Percentiles rank a stretch among this genome's conserved stretches.
phyloP scores from a whole-genome alignment of 208 protist genomes.

The Acanthamoeba healyi region DNA sequence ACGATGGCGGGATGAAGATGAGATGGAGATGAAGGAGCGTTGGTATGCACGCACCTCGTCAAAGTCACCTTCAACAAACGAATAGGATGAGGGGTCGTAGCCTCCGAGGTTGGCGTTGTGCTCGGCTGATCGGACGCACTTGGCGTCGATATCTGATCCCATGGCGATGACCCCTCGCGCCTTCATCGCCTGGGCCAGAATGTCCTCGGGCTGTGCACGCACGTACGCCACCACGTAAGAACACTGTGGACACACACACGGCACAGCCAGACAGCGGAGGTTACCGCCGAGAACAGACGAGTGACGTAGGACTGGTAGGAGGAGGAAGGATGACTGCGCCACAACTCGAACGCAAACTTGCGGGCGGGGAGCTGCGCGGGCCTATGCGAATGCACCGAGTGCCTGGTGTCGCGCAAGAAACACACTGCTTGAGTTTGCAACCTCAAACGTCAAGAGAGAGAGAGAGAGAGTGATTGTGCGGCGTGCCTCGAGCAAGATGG shows the following conservation, averaged over 20 bases:
- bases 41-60: not conserved
- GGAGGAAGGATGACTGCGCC: not conserved
- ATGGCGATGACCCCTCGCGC: not conserved
- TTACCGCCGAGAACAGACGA: conserved; percentile 9
- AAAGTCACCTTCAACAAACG: conserved; percentile 11
- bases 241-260: too few relatives aligned
- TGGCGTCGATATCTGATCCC: conserved; percentile 50
- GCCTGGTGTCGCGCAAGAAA: not conserved
- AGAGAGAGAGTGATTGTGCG: too few relatives aligned
- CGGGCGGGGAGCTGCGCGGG: not conserved
- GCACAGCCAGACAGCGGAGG: too few relatives aligned
- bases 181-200: not conserved
- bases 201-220: not conserved
- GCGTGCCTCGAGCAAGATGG: conserved; percentile 18
- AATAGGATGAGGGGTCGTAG: not conserved
- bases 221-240: too few relatives aligned
- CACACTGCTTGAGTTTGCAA: too few relatives aligned
- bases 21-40: not conserved
- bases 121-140: not conserved
- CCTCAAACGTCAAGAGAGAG: not conserved
- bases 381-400: not conserved
- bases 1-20: too few relatives aligned
- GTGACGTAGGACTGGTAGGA: not conserved
- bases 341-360: conserved; percentile 48
- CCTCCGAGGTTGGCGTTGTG: conserved; percentile 14